A percentile compares a stretch with the other conserved stretches of the same genome.
Evolutionary conservation across 2,329 filamentous ascomycete genomes (phyloP).

Genomic region (Diplocarpon rosae): DNA sequence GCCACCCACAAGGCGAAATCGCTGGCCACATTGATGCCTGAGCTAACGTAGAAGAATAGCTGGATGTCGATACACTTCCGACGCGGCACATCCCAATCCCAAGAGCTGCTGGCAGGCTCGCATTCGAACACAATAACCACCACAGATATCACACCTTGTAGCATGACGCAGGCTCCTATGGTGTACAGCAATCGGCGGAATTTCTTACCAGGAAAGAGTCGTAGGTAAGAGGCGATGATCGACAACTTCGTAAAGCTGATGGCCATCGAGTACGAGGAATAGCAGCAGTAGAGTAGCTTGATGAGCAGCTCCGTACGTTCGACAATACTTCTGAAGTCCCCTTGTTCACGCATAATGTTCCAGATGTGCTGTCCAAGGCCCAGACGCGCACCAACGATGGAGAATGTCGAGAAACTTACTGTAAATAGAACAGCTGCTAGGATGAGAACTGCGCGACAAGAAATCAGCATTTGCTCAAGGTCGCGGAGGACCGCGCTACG

Average conservation of each 20-base stretch:
- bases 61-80: conserved; percentile 9
- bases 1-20: conserved; percentile 4
- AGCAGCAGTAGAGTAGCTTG: conserved; percentile 3
- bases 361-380: conserved; percentile 10
- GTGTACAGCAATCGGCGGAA: conserved; percentile 1
- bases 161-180: conserved; percentile 1
- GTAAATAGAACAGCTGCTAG: not conserved
- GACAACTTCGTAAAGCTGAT: conserved; percentile 7
- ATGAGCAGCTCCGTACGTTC: not conserved
- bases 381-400: conserved; percentile 1
- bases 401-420: conserved; percentile 1
- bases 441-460: not conserved
- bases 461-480: not conserved
- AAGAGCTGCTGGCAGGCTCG: conserved; percentile 2
- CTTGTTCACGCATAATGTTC: not conserved
- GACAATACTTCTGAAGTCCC: not conserved
- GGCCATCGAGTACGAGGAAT: conserved; percentile 4
- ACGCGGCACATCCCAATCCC: conserved; percentile 2
- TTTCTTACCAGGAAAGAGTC: conserved; percentile 5
- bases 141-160: not conserved
- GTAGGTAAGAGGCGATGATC: conserved; percentile 7
- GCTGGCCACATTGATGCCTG: conserved; percentile 3
- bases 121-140: conserved; percentile 7
- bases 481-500: not conserved
- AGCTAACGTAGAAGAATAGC: conserved; percentile 4